phyloP scores from a whole-genome alignment of 2,329 filamentous ascomycete species.

The Catunica adiposa region DNA sequence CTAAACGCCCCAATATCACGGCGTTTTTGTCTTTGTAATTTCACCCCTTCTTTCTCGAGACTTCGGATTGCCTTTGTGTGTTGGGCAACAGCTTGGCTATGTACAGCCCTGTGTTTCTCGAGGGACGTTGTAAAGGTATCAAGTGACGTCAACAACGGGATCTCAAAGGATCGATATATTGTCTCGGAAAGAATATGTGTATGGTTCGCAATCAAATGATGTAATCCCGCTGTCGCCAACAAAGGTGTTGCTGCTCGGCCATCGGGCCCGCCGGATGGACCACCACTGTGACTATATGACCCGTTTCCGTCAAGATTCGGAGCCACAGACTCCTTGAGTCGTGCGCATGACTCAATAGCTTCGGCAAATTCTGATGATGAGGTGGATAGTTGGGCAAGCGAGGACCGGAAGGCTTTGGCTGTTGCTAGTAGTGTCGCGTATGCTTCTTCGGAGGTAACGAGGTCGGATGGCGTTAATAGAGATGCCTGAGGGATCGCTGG shows the following conservation, averaged over 20 bases:
- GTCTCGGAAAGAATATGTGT: conserved; percentile 54
- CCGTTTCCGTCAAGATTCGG: no score
- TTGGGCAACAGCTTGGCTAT: conserved; percentile 36
- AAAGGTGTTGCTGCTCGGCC: conserved; percentile 46
- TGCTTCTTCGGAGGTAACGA: conserved; percentile 43
- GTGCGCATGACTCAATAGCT: conserved; percentile 50
- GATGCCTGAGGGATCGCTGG: conserved; percentile 40
- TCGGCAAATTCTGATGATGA: conserved; percentile 47
- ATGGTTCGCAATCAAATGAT: conserved; percentile 53
- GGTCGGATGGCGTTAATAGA: conserved; percentile 45
- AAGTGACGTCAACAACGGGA: conserved; percentile 51
- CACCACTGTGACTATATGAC: no score
- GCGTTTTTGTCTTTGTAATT: conserved; percentile 41
- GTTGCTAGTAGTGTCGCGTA: conserved; percentile 45
- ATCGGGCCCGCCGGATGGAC: no score
- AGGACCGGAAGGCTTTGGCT: conserved; percentile 47
- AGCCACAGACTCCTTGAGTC: conserved; percentile 48
- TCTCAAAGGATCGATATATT: conserved; percentile 51
- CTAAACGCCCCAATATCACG: conserved; percentile 46
- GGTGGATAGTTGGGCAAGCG: conserved; percentile 42
- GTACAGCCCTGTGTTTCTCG: conserved; percentile 47
- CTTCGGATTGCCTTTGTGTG: conserved; percentile 44
- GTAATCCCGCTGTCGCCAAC: conserved; percentile 45
- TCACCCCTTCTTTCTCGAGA: conserved; percentile 48
- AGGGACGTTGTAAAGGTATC: conserved; percentile 47